A percentile compares a stretch with the other conserved stretches of the same genome.
These are phyloP conservation scores for Ceratocystis eucalypticola DNA, from an alignment of 2,329 filamentous ascomycete species.

Conservation along the genomic window DNA sequence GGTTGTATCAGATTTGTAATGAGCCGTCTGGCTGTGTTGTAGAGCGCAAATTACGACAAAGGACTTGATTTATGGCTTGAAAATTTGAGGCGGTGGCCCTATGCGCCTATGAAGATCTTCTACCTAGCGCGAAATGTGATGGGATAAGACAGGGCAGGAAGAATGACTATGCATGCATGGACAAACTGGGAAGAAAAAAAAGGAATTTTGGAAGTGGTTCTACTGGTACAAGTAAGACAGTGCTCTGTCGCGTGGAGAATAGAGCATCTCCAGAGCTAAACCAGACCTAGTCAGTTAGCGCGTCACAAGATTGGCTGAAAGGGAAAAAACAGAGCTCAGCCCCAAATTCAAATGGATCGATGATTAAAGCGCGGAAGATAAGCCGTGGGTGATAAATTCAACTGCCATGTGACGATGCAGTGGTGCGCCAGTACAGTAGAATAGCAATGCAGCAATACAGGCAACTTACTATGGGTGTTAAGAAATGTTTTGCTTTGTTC, in stretches of 20 bases:
- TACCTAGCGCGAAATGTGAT: slow-evolving; percentile 2
- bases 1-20: not conserved
- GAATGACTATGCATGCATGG: not conserved
- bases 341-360: not conserved
- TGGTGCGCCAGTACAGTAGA: too few species aligned
- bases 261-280: not conserved
- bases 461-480: too few species aligned
- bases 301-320: not conserved
- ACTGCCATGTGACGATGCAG: not conserved
- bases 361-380: not conserved
- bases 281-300: not conserved
- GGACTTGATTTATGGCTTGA: not conserved
- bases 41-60: not conserved
- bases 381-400: not conserved
- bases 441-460: too few species aligned
- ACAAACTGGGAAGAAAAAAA: not conserved
- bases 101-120: not conserved
- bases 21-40: not conserved
- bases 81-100: slow-evolving; percentile 2
- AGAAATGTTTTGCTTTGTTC: too few species aligned
- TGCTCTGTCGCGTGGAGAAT: slow-evolving; percentile 3
- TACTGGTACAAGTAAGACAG: slow-evolving; percentile 3
- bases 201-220: not conserved
- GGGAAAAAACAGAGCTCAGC: not conserved
- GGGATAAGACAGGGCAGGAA: not conserved